Evolutionary conservation across 2,329 filamentous ascomycete genomes (phyloP), one percentile per base, ranked within the genome.

Genomic region (Aspergillus latus): DNA sequence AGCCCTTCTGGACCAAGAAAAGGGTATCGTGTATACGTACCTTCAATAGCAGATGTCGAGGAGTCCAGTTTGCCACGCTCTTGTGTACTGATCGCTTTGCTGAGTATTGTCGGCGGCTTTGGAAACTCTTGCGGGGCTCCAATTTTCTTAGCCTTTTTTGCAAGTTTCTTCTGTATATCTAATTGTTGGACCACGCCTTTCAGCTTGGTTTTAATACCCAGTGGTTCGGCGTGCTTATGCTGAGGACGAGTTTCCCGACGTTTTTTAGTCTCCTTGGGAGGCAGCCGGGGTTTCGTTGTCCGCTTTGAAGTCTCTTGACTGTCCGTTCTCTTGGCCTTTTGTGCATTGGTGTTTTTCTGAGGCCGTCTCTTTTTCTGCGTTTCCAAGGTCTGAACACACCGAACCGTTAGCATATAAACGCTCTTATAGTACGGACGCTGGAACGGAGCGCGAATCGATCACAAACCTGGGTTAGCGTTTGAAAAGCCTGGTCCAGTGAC

Each of bases 401-500:
- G 15, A 47, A 30, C 6, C 9, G 10, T 49, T 39, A 49, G 47
- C 34, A n/a, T 49, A 5, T 29, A 6, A 37, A 13, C 13, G 15
- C 13, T 50, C 40, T 34, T 6, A 34, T 7, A 2, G 36, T n/a
- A 21, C 30, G 7, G 8, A 10, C 15, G 1, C 5, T 5, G 26
- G 34, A 30, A 26, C 26, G 32, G 30, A 16, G 21, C 45, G 43
- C 7, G 40, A 15, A 43, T 30, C 34, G 4, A n/a, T 26, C 21
- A 26, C 54, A 11, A 48, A 62, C 60, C 51, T 60, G 48, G 6
- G 26, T 42, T 11, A 59, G 15, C 4, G 43, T 30, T 26, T 49
- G 49, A n/a, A 54, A 15, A 13, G 36, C 43, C 10, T 51, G 36
- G 26, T 50, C 48, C 34, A 52, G 45, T 2, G 54, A 40, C 9